Conservation (phyloP, 2,329 filamentous ascomycete species). For the Drechslerella coelobrocha region DNA sequence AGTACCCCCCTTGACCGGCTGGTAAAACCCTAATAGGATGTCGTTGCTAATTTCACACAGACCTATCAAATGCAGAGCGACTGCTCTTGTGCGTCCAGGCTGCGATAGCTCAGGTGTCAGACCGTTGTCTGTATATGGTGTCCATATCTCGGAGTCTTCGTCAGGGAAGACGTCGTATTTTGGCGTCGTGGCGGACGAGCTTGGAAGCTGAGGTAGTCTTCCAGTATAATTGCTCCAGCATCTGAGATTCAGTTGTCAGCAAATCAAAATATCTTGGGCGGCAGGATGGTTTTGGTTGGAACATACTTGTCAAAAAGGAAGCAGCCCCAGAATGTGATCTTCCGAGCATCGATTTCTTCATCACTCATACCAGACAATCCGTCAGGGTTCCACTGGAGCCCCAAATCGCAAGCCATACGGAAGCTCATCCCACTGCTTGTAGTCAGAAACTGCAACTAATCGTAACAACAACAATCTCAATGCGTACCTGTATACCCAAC, state of each 20-base stretch:
- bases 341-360: slow-evolving; percentile 82
- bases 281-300: background rate
- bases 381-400: slow-evolving; percentile 82
- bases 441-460: background rate
- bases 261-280: slow-evolving; percentile 8
- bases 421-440: slow-evolving; percentile 86
- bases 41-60: slow-evolving; percentile 95
- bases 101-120: slow-evolving; percentile 75
- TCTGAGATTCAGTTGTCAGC: slow-evolving; percentile 57
- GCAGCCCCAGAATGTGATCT: slow-evolving; percentile 96
- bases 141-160: slow-evolving; percentile 86
- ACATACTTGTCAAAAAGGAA: slow-evolving; percentile 90
- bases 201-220: slow-evolving; percentile 83
- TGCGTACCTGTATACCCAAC: slow-evolving; percentile 77
- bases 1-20: slow-evolving; percentile 71
- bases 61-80: slow-evolving; percentile 79
- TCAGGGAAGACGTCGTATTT: slow-evolving; percentile 89
- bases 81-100: slow-evolving; percentile 80
- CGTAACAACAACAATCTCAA: background rate
- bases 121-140: slow-evolving; percentile 84
- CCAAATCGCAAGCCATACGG: slow-evolving; percentile 93
- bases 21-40: slow-evolving; percentile 86
- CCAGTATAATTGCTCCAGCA: slow-evolving; percentile 98
- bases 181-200: slow-evolving; percentile 78
- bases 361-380: slow-evolving; percentile 70